Evolutionary conservation across 805 yeast genomes (phyloP), one percentile per base, ranked within the genome.

Genomic region (Metschnikowia koreensis): DNA sequence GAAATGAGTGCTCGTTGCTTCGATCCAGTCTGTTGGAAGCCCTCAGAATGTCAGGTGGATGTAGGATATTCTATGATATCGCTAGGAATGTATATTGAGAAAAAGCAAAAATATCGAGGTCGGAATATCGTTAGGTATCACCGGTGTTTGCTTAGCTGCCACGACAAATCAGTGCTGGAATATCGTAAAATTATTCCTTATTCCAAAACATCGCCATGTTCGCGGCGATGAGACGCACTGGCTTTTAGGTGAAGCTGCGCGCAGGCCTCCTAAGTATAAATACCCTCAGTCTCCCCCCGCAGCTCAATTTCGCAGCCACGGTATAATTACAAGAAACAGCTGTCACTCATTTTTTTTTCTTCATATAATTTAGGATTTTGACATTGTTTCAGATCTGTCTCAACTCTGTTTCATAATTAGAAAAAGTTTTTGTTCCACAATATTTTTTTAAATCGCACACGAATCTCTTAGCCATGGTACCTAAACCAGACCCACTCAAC

Each of bases 401-500:
- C 29, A 39, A 8, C 13, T 10, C 42, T 22, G 29, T 39, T 39
- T 39, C 8, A 22, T 13, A 17, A 1, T 16, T 22, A 22, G 22
- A 22, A 22, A 22, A 22, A 39, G 42, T 22, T 22, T 17, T 8
- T 37, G 39, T 37, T 37, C n/a, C 10, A 12, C 9, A n/a, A 16
- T 37, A n/a, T n/a, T 37, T 37, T 16, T 3, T n/a, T 13, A n/a
- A n/a, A 10, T 37, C 39, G 11, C n/a, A 33, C 37, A 33, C n/a
- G 5, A 10, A 37, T 37, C 15, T 13, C 3, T 37, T 17, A 36
- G 31, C 37, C 15, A 46, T 46, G 44, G 31, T 46, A 5, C 48
- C 52, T 22, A 44, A 38, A 42, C 38, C 46, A 27, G 50, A 36
- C 37, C 28, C 41, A 28, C 61, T 58, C 46, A 44, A 48, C 38